Conservation (phyloP, 2,329 filamentous ascomycete species). For the Endoconidiophora laricicola region DNA sequence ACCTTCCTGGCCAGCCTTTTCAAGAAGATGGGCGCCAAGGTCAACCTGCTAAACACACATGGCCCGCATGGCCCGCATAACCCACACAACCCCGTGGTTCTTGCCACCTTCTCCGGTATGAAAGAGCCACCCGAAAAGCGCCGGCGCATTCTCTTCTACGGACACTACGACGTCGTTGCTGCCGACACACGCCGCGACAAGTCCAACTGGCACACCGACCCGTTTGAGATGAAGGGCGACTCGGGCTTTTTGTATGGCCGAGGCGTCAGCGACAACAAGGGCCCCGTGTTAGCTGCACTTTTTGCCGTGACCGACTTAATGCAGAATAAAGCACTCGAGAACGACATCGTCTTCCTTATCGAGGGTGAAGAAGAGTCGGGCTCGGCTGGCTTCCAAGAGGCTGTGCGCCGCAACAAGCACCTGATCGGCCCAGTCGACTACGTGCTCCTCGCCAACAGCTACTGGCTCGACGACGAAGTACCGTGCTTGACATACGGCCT, state of each 20-base stretch:
- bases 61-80: slow-evolving; percentile 25
- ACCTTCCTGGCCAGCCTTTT: slow-evolving; percentile 82
- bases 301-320: slow-evolving; percentile 85
- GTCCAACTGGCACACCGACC: slow-evolving; percentile 57
- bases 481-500: slow-evolving; percentile 91
- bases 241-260: slow-evolving; percentile 90
- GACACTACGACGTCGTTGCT: slow-evolving; percentile 92
- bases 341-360: slow-evolving; percentile 84
- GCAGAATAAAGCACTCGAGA: slow-evolving; percentile 65
- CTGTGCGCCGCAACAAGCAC: slow-evolving; percentile 62
- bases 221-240: slow-evolving; percentile 74
- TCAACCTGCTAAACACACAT: slow-evolving; percentile 75
- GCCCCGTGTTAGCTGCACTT: slow-evolving; percentile 81
- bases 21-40: slow-evolving; percentile 76
- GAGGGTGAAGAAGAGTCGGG: slow-evolving; percentile 95
- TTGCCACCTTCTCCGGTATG: slow-evolving; percentile 72
- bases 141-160: slow-evolving; percentile 89
- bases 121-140: slow-evolving; percentile 45
- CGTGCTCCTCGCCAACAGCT: slow-evolving; percentile 90
- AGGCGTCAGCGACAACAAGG: slow-evolving; percentile 96
- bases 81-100: slow-evolving; percentile 73
- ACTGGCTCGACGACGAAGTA: slow-evolving; percentile 93
- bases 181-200: slow-evolving; percentile 69
- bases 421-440: slow-evolving; percentile 85
- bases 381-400: slow-evolving; percentile 75